Base-by-base conservation (phyloP, 441 rosid genomes). In the Euphorbia schlechtendalii region DNA sequence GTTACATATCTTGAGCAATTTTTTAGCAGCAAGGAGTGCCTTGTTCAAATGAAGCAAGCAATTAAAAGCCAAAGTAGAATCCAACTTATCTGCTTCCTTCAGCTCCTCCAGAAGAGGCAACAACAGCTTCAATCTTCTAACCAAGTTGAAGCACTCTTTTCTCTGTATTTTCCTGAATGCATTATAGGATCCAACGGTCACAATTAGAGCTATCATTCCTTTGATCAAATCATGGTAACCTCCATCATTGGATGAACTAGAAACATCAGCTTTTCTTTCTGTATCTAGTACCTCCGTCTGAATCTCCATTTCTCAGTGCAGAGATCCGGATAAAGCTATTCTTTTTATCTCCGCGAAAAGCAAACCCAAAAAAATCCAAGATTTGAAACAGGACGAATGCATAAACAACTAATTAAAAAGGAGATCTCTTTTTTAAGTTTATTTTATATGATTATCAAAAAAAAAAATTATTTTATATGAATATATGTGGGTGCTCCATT, bases 1-100 rank as follows among this genome's bases (percentile, higher is more conserved):
- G 55, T 80, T 79, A 70, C 96, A 89, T 67, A 69, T 78, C 71
- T 74, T 80, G 79, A 91, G 64, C 69, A 91, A 59, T 69, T 85
- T 83, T 70, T 56, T 81, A 0, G 92, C 87, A 24, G 56, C 69
- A 49, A 77, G 58, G 40, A 86, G 69, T 7, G 85, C 73, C 30
- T 76, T 76, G 59, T 67, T 76, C 73, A 85, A 59, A 72, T 73
- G 61, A 66, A 11, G 56, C 71, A 85, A 70, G 30, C 73, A 65
- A 56, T 60, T 65, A 59, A 57, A 71, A 54, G 46, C 71, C 53
- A 54, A 61, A 12, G 22, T 66, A 2, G 70, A 67, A 64, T 45
- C 55, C 12, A 64, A 48, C 6, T 27, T 12, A 8, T 69, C 77
- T 61, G 52, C 56, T 72, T 81, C 86, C 24, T 69, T 74, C 4